phyloP scores from a whole-genome alignment of 2,329 filamentous ascomycete species.

The Aspergillus flavus region DNA sequence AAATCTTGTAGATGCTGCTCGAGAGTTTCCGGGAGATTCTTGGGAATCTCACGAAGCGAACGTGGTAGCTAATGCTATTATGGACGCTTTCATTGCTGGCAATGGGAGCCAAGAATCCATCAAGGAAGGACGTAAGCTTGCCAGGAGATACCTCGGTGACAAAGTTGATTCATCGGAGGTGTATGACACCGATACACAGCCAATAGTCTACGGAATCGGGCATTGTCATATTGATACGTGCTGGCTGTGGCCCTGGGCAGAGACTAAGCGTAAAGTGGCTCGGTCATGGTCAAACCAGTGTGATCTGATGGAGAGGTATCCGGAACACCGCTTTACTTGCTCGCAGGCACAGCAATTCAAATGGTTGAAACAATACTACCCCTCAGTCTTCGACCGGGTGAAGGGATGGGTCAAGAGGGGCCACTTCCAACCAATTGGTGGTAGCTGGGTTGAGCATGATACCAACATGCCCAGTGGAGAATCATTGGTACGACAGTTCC shows the following conservation, averaged over 20 bases:
- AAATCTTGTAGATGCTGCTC: constrained; percentile 69
- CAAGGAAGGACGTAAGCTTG: constrained; percentile 77
- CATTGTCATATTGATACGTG: constrained; percentile 98
- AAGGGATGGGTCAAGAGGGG: constrained; percentile 89
- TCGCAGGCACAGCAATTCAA: constrained; percentile 98
- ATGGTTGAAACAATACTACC: constrained; percentile 91
- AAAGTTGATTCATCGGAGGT: constrained; percentile 81
- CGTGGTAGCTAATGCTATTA: constrained; percentile 81
- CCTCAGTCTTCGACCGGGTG: constrained; percentile 84
- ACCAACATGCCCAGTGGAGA: constrained; percentile 97
- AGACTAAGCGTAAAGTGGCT: constrained; percentile 95
- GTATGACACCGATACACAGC: constrained; percentile 73
- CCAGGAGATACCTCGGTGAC: constrained; percentile 77
- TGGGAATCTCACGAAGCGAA: constrained; percentile 88
- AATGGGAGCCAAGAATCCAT: constrained; percentile 74
- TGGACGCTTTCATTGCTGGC: constrained; percentile 83
- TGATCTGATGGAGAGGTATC: constrained; percentile 91
- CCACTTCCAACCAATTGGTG: constrained; percentile 90
- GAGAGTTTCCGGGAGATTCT: constrained; percentile 85
- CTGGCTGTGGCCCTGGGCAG: constrained; percentile 98
- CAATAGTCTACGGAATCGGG: constrained; percentile 84
- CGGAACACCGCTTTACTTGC: constrained; percentile 87
- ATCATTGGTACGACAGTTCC: constrained; percentile 87
- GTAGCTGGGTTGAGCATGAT: constrained; percentile 98
- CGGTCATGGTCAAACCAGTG: constrained; percentile 97